Evolutionary conservation across 2,329 filamentous ascomycete species (phyloP).

Genomic region (Mycosphaerelloides madeirae): DNA sequence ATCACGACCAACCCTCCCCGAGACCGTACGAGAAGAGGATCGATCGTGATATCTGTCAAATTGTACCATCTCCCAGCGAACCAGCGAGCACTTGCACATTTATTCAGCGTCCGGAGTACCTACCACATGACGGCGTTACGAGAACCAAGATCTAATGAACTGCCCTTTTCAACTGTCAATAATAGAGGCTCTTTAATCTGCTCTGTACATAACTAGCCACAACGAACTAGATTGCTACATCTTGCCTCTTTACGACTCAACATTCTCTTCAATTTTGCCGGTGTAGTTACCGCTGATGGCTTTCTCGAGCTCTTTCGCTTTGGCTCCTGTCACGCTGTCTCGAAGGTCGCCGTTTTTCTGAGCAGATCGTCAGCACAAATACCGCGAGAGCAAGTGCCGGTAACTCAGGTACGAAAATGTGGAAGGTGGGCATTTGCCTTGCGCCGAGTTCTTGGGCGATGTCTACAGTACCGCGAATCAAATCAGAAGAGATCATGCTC

Average conservation of each 20-base stretch:
- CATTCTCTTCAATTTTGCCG: slow-evolving; percentile 22
- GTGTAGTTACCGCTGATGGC: slow-evolving; percentile 25
- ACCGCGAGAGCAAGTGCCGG: no score
- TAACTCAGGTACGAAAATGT: no score
- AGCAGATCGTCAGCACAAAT: no score
- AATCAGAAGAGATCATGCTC: background rate
- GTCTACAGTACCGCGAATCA: slow-evolving; percentile 9
- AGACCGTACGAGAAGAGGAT: slow-evolving; percentile 9
- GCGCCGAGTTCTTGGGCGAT: slow-evolving; percentile 31
- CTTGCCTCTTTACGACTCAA: background rate
- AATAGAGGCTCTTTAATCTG: background rate
- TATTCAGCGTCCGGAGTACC: no score
- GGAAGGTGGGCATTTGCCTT: slow-evolving; percentile 31
- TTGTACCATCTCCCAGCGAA: background rate
- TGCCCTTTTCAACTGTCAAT: background rate
- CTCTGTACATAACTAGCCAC: background rate
- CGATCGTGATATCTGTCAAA: background rate
- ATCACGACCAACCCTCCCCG: slow-evolving; percentile 9
- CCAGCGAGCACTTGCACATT: background rate
- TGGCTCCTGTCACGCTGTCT: slow-evolving; percentile 28
- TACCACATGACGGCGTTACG: slow-evolving; percentile 5
- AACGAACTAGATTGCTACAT: background rate
- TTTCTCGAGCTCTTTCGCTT: slow-evolving; percentile 28
- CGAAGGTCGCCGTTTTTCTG: slow-evolving; percentile 28
- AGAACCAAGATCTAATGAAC: slow-evolving; percentile 17